Percentiles rank a stretch among this genome's conserved stretches.
Conservation (phyloP, 148 eudicot genomes). For the Camellia sinensis region DNA sequence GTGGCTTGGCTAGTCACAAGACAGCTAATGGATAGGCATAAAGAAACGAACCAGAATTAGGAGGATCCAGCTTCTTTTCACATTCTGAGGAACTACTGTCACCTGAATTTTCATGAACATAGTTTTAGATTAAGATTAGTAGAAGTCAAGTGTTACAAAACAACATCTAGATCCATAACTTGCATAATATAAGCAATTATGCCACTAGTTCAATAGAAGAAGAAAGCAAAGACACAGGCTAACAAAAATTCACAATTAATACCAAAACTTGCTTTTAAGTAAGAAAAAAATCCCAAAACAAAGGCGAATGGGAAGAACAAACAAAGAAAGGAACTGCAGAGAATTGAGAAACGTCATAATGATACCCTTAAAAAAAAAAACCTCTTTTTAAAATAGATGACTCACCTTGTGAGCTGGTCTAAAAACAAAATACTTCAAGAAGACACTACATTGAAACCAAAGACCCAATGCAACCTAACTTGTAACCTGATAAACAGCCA, state of each 20-base stretch:
- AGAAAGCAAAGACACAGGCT: not conserved
- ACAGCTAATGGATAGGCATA: constrained; percentile 1
- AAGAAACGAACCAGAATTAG: constrained; percentile 40
- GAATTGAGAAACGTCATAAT: not conserved
- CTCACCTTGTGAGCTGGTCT: not conserved
- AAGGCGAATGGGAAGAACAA: not conserved
- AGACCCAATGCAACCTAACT: not conserved
- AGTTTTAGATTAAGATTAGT: not conserved
- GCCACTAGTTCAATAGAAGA: not conserved
- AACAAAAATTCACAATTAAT: not conserved
- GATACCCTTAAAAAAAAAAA: not conserved
- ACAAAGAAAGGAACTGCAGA: not conserved
- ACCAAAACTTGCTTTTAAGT: not conserved
- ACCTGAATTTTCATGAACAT: constrained; percentile 36
- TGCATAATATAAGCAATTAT: not conserved
- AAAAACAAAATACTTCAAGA: not conserved
- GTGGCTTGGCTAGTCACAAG: not conserved
- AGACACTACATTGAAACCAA: not conserved
- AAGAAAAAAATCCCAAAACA: not conserved
- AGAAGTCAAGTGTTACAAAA: constrained; percentile 4
- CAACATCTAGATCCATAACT: not conserved
- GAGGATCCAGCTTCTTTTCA: constrained; percentile 29
- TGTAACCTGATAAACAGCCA: not conserved
- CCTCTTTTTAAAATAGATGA: not conserved
- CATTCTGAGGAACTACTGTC: constrained; percentile 38